Evolutionary conservation across 1,139 yeast species (phyloP).

Genomic region (Yamadazyma mexicana): DNA sequence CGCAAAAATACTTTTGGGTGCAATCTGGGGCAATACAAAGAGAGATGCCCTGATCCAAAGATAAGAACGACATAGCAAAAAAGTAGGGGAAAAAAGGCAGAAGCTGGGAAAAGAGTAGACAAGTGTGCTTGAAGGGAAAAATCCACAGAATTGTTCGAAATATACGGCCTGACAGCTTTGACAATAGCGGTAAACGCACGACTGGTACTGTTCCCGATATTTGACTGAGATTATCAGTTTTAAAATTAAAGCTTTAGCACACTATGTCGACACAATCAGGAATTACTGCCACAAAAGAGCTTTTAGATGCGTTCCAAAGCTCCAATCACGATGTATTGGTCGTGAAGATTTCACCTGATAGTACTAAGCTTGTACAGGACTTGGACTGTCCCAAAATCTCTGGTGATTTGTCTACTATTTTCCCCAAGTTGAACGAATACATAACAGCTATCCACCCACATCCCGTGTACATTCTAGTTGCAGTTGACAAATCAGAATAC

Average conservation of each 20-base stretch:
- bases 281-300: slow-evolving; percentile 51
- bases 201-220: too few species aligned
- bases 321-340: slow-evolving; percentile 28
- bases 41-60: too few species aligned
- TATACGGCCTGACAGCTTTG: too few species aligned
- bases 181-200: too few species aligned
- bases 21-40: too few species aligned
- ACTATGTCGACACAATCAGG: slow-evolving; percentile 74
- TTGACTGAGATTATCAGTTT: too few species aligned
- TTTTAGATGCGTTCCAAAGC: slow-evolving; percentile 33
- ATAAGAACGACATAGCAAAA: too few species aligned
- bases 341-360: slow-evolving; percentile 45
- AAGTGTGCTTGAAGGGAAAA: too few species aligned
- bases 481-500: slow-evolving; percentile 26
- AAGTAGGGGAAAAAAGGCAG: background rate
- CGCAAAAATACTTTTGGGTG: slow-evolving; percentile 4
- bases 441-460: slow-evolving; percentile 41
- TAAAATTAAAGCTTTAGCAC: background rate
- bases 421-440: slow-evolving; percentile 33
- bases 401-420: slow-evolving; percentile 30
- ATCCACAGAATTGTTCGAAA: too few species aligned
- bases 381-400: slow-evolving; percentile 28
- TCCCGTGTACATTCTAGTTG: slow-evolving; percentile 61
- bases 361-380: slow-evolving; percentile 45
- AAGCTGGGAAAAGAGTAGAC: too few species aligned